These are phyloP conservation scores for Peterozyma toletana DNA, from an alignment of 805 yeast species.

Conservation along the genomic window DNA sequence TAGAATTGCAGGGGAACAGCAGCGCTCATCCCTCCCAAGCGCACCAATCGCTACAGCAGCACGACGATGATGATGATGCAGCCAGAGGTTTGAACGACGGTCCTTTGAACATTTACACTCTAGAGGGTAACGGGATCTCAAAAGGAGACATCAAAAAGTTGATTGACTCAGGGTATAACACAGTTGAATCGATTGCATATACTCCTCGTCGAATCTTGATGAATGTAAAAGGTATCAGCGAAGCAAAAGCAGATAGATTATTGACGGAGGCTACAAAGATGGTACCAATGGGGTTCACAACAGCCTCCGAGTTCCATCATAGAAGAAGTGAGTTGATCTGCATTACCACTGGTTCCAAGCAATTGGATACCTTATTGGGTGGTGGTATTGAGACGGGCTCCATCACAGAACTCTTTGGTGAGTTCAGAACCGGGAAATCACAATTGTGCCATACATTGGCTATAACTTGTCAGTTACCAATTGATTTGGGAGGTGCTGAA, in stretches of 20 bases:
- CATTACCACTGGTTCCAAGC: slow-evolving; percentile 92
- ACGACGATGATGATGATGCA: slow-evolving; percentile 31
- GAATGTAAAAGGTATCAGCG: slow-evolving; percentile 86
- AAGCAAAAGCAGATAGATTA: slow-evolving; percentile 86
- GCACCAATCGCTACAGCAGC: no score
- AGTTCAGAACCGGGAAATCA: slow-evolving; percentile 95
- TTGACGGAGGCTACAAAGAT: slow-evolving; percentile 75
- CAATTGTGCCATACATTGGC: slow-evolving; percentile 96
- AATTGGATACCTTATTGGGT: slow-evolving; percentile 84
- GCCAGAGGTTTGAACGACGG: slow-evolving; percentile 34
- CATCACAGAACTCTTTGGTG: slow-evolving; percentile 94
- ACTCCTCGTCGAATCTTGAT: slow-evolving; percentile 79
- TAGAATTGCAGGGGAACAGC: no score
- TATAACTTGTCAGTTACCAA: slow-evolving; percentile 92
- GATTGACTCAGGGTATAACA: slow-evolving; percentile 75
- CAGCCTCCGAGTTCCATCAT: slow-evolving; percentile 90
- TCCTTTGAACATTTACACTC: slow-evolving; percentile 44
- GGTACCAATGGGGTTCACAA: slow-evolving; percentile 95
- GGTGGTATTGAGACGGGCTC: slow-evolving; percentile 98
- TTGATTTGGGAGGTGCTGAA: slow-evolving; percentile 98
- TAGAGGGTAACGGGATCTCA: slow-evolving; percentile 81
- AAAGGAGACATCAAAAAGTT: slow-evolving; percentile 72
- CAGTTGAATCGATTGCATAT: slow-evolving; percentile 90
- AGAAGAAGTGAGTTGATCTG: slow-evolving; percentile 88
- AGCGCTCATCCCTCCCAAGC: no score